Base-by-base conservation (phyloP, 2,329 filamentous ascomycete species). In the Monilinia aucupariae region DNA sequence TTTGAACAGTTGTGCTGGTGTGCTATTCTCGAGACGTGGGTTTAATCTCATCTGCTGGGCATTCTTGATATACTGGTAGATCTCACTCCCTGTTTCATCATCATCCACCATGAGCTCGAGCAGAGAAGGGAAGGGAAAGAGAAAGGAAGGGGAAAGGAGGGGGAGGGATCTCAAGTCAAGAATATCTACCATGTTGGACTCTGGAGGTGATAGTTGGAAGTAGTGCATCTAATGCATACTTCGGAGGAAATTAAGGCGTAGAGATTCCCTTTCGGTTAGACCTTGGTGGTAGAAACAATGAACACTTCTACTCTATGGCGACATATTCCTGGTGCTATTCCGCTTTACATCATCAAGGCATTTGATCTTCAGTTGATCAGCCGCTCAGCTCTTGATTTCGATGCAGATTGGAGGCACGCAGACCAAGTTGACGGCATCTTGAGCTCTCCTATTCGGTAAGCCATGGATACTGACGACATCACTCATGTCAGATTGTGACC, bases 381-480 rank as follows among this genome's bases (percentile, higher is more conserved):
- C 25, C 25, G 43, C 32, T 45, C 53, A 22, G 12, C 27, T 9
- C 27, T n/a, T 55, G 39, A 22, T n/a, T 27, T 51, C 30, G 17
- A 51, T 50, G 17, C 48, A 32, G 8, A n/a, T 2, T 32, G 45
- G 39, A 56, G 25, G 45, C 53, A 56, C 17, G 32, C 5, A 17
- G 12, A 45, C 27, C 53, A 56, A 45, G 20, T 41, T 56, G 13
- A 17, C n/a, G 41, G n/a, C 12, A 56, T 45, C 12, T 25, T 13
- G 9, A 47, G 20, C 54, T 22, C 32, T 32, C 27, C 1, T 56
- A 30, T 22, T 34, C 45, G n/a, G 20, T 32, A 56, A 47, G 27
- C 39, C 34, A 41, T n/a, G 54, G 49, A 47, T 49, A 34, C 49
- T 61, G 59, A 61, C 39, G 59, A 61, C 59, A 61, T 61, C 39